Conservation (phyloP, 768 basidiomycete genomes). For the Psilocybe azurescens region DNA sequence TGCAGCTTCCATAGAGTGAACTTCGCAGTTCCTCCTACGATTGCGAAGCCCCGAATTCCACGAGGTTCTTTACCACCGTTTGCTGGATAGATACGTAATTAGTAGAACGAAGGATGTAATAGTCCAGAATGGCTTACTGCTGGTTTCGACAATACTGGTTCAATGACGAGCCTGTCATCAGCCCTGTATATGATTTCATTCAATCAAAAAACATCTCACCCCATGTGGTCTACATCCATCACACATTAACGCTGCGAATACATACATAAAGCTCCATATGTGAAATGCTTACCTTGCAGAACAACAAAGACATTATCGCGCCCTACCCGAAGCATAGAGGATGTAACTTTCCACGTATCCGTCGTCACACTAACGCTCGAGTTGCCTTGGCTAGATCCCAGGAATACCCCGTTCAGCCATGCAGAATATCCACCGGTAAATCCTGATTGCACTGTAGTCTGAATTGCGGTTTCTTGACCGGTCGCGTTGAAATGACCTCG, state of each 20-base stretch:
- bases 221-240: constrained; percentile 49
- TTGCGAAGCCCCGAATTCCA: constrained; percentile 49
- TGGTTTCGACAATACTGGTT: constrained; percentile 50
- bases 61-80: constrained; percentile 56
- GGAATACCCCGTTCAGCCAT: constrained; percentile 53
- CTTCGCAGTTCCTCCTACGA: constrained; percentile 45
- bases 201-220: constrained; percentile 34
- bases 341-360: constrained; percentile 46
- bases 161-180: not conserved
- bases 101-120: not conserved
- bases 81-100: constrained; percentile 30
- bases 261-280: not conserved
- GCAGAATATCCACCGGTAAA: constrained; percentile 57
- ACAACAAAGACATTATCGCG: constrained; percentile 49
- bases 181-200: not conserved
- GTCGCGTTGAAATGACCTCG: constrained; percentile 58
- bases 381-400: constrained; percentile 52
- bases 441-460: constrained; percentile 53
- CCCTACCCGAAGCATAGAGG: constrained; percentile 35
- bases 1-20: constrained; percentile 74
- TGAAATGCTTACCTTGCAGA: constrained; percentile 33
- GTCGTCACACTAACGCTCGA: constrained; percentile 47
- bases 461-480: constrained; percentile 52
- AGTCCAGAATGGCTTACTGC: constrained; percentile 36
- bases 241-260: not conserved